These are phyloP conservation scores for Cladorrhinum sp. DNA, from an alignment of 2,329 filamentous ascomycete genomes.

Conservation along the genomic window DNA sequence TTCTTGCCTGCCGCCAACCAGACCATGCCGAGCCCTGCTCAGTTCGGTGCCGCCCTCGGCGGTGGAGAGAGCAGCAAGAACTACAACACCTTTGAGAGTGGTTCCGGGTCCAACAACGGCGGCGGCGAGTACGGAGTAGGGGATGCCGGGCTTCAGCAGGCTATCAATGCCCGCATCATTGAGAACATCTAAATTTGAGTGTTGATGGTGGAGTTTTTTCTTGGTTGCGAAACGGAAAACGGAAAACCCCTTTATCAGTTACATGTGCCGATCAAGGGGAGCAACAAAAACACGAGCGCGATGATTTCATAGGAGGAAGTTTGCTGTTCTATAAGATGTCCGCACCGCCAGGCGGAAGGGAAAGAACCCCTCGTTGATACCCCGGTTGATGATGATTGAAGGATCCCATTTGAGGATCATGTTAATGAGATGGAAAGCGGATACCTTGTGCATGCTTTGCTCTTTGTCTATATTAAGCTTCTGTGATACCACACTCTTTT, in stretches of 20 bases:
- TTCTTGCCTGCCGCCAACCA: slow-evolving; percentile 69
- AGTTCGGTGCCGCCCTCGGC: slow-evolving; percentile 45
- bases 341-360: neutral
- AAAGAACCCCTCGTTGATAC: neutral
- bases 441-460: neutral
- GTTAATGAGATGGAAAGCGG: neutral
- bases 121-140: slow-evolving; percentile 51
- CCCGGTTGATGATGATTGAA: neutral
- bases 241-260: neutral
- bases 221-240: neutral
- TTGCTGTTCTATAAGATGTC: neutral
- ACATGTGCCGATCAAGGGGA: neutral
- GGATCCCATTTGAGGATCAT: neutral
- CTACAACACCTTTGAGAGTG: slow-evolving; percentile 42
- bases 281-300: neutral
- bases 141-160: slow-evolving; percentile 67
- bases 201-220: neutral
- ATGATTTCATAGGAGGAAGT: neutral
- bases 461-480: neutral
- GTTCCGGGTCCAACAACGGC: slow-evolving; percentile 41
- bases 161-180: slow-evolving; percentile 76
- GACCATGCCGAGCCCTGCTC: slow-evolving; percentile 47
- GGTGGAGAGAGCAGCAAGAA: slow-evolving; percentile 28
- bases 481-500: neutral
- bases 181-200: slow-evolving; percentile 69